Evolutionary conservation across 441 rosid species (phyloP).

Genomic region (Gossypium gossypioides): DNA sequence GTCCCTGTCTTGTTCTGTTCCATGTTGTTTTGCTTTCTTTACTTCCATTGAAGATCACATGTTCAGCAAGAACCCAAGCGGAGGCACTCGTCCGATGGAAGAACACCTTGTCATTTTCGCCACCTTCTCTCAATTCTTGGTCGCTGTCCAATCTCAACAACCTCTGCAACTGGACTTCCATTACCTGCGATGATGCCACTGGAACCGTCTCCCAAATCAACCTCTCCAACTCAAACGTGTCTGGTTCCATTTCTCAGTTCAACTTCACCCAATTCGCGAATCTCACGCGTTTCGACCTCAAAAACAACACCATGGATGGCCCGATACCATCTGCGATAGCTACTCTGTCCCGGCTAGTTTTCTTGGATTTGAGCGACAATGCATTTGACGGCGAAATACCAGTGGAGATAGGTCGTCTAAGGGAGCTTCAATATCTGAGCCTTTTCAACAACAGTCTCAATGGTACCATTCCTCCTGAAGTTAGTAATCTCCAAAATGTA

Average conservation of each 20-base stretch:
- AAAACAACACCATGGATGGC: slow-evolving; percentile 26
- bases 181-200: slow-evolving; percentile 26
- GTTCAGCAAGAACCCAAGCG: slow-evolving; percentile 41
- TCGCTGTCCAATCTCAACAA: slow-evolving; percentile 30
- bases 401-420: slow-evolving; percentile 23
- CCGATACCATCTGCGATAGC: slow-evolving; percentile 32
- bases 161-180: slow-evolving; percentile 48
- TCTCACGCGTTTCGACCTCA: slow-evolving; percentile 32
- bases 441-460: slow-evolving; percentile 25
- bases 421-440: slow-evolving; percentile 31
- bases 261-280: slow-evolving; percentile 38
- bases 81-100: slow-evolving; percentile 50
- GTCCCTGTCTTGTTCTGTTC: slow-evolving; percentile 11
- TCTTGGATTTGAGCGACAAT: slow-evolving; percentile 41
- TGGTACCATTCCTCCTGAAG: slow-evolving; percentile 33
- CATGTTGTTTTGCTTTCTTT: slow-evolving; percentile 15
- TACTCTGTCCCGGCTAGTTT: slow-evolving; percentile 29
- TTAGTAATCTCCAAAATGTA: slow-evolving; percentile 40
- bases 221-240: slow-evolving; percentile 26
- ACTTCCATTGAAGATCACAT: slow-evolving; percentile 24
- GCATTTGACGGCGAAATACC: slow-evolving; percentile 28
- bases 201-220: slow-evolving; percentile 24
- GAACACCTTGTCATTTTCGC: slow-evolving; percentile 22
- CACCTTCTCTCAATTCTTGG: slow-evolving; percentile 41
- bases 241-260: slow-evolving; percentile 32